Conservation (phyloP, 164 flowering plant species). For the Kingdonia uniflora region DNA sequence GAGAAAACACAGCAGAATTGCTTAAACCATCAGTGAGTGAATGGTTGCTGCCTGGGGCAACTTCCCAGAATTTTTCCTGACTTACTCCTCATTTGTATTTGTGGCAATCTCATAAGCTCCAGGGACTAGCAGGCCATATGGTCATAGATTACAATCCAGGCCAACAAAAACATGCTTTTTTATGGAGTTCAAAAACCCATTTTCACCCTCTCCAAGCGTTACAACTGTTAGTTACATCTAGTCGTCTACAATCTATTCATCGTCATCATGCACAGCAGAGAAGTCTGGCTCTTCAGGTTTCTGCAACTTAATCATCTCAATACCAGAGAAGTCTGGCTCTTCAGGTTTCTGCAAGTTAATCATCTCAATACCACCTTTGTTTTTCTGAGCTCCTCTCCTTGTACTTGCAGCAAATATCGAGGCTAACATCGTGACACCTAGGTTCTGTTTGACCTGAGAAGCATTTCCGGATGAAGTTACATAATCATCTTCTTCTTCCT, state of each 20-base stretch:
- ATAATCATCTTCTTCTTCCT: conserved; percentile 22
- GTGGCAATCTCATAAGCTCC: too few relatives aligned
- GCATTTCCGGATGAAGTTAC: conserved; percentile 16
- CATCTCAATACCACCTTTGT: conserved; percentile 34
- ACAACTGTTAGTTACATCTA: too few relatives aligned
- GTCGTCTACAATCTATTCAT: conserved; percentile 17
- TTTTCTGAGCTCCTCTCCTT: conserved; percentile 67
- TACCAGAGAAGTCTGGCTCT: conserved; percentile 85
- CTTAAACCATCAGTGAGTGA: too few relatives aligned
- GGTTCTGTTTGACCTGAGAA: conserved; percentile 30
- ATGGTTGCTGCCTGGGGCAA: too few relatives aligned
- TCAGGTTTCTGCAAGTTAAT: conserved; percentile 73
- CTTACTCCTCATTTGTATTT: too few relatives aligned
- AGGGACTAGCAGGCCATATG: too few relatives aligned
- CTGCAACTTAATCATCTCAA: conserved; percentile 43
- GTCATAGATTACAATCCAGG: too few relatives aligned
- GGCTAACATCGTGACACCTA: conserved; percentile 58
- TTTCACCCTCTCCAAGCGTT: too few relatives aligned
- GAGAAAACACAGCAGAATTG: too few relatives aligned
- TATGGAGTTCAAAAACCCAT: too few relatives aligned
- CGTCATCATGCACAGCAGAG: conserved; percentile 52
- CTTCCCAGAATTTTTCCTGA: too few relatives aligned
- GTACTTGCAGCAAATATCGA: conserved; percentile 78
- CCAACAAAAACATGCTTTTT: too few relatives aligned
- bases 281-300: conserved; percentile 97